Evolutionary conservation across 2,329 filamentous ascomycete genomes (phyloP), one percentile per base, ranked within the genome.

Genomic region (Intubia oerlemansii): DNA sequence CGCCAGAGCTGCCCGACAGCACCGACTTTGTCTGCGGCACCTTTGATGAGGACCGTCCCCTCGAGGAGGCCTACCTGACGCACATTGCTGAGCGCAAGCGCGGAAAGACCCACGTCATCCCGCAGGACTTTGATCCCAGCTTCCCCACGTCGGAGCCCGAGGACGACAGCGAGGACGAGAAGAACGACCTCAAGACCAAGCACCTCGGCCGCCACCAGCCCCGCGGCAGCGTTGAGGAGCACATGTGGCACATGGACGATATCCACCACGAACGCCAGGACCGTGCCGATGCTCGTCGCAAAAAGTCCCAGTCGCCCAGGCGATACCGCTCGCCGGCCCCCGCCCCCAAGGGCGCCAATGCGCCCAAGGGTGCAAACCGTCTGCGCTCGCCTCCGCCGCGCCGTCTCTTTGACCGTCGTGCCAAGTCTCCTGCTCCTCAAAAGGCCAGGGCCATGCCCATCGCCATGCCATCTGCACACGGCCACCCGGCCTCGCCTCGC

Each of bases 1-100:
- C 76, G 1, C 79, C 80, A 3, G 81, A 92, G 44, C 59, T 98
- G 9, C 88, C 88, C 2, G 88, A 98, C 48, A 93, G 84, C 50
- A 95, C 88, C 10, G 88, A 98, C 48, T 98, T 98, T 39, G 88
- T 98, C n/a, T 95, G 88, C 44, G 88, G 88, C 33, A 98, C 88
- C 1, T 60, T 98, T 13, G 88, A 98, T 39, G 88, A 98, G 50
- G 88, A 98, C 44, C 72, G 81, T 25, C 81, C 82, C 3, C 54
- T 95, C n/a, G 88, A 98, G 47, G 81, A 84, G 39, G 85, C 81
- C 1, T 98, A 93, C 48, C 64, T 91, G 32, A 78, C 79, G 3
- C 81, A 77, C 41, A 62, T 90, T 33, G 77, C 84, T 42, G 72
- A 79, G 31, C 73, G 78, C 39, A 75, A 82, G 41, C 73, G 73